Evolutionary conservation across 257 asterid genomes (phyloP).

Genomic region (Anisodus tanguticus): DNA sequence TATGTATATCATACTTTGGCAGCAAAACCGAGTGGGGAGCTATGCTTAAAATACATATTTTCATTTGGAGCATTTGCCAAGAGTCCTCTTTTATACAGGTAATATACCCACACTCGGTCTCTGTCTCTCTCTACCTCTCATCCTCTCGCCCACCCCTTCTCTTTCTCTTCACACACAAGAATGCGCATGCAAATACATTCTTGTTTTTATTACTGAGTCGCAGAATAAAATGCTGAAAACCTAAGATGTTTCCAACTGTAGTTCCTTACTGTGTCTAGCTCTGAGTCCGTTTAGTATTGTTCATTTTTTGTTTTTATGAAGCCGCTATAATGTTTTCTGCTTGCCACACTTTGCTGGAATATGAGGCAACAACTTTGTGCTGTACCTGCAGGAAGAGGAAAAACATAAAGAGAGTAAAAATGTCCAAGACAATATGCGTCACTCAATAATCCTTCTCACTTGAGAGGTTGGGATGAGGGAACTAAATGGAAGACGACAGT

Average conservation of each 20-base stretch:
- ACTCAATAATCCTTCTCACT: neutral
- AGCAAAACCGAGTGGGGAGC: slow-evolving; percentile 87
- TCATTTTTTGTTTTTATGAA: neutral
- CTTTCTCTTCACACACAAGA: slow-evolving; percentile 22
- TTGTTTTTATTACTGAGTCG: neutral
- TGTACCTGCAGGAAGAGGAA: slow-evolving; percentile 20
- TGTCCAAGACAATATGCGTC: neutral
- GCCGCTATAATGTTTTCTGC: neutral
- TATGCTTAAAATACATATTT: slow-evolving; percentile 79
- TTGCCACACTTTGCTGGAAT: neutral
- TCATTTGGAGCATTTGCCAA: slow-evolving; percentile 87
- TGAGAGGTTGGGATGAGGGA: slow-evolving; percentile 9
- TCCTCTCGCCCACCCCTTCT: neutral
- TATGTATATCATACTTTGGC: slow-evolving; percentile 80
- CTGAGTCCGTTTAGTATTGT: neutral
- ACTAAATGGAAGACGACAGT: neutral
- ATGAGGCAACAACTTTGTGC: neutral
- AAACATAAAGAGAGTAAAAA: neutral
- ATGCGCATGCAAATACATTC: neutral
- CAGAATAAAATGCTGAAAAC: slow-evolving; percentile 12
- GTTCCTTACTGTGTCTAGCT: neutral
- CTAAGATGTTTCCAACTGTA: neutral
- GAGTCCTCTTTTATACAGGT: slow-evolving; percentile 70
- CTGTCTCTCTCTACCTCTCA: neutral
- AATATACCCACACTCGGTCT: slow-evolving; percentile 35